A percentile compares a stretch with the other conserved stretches of the same genome.
Conservation (phyloP, 305 asterid genomes). For the Fraxinus latifolia region DNA sequence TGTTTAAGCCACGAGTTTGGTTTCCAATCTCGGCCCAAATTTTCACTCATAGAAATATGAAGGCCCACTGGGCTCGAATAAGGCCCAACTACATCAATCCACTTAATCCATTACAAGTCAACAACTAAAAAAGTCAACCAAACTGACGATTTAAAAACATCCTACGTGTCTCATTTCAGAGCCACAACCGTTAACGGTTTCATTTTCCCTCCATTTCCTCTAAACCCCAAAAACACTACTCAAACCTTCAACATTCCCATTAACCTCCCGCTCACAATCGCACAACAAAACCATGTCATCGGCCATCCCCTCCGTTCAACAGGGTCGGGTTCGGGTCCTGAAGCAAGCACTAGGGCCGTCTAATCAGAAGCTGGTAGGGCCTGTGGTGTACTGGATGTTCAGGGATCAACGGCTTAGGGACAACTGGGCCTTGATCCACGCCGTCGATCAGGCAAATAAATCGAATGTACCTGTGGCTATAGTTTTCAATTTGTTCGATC, state of each 20-base stretch:
- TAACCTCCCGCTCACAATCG: slow-evolving; percentile 24
- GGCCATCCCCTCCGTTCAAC: slow-evolving; percentile 46
- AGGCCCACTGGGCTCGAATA: background rate
- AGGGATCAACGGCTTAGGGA: slow-evolving; percentile 88
- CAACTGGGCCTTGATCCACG: slow-evolving; percentile 97
- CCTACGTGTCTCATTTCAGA: slow-evolving; percentile 56
- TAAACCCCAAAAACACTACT: background rate
- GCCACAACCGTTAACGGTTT: slow-evolving; percentile 55
- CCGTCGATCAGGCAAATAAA: slow-evolving; percentile 73
- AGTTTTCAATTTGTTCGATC: slow-evolving; percentile 74
- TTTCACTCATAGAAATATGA: background rate
- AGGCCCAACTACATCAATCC: background rate
- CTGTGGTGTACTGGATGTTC: slow-evolving; percentile 98
- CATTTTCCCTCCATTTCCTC: slow-evolving; percentile 62
- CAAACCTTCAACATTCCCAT: slow-evolving; percentile 1
- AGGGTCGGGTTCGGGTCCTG: slow-evolving; percentile 69
- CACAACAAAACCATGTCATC: slow-evolving; percentile 32
- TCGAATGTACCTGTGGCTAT: slow-evolving; percentile 68
- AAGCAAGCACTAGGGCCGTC: slow-evolving; percentile 36
- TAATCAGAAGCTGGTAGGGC: slow-evolving; percentile 43
- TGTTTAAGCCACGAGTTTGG: background rate
- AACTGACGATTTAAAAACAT: slow-evolving; percentile 22
- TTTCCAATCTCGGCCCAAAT: background rate
- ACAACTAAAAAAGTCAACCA: background rate
- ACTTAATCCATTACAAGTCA: background rate